A percentile compares a stretch with the other conserved stretches of the same genome.
These are phyloP conservation scores for Mucor mucedo DNA, from an alignment of 371 early-diverging fungal genomes.

Conservation along the genomic window DNA sequence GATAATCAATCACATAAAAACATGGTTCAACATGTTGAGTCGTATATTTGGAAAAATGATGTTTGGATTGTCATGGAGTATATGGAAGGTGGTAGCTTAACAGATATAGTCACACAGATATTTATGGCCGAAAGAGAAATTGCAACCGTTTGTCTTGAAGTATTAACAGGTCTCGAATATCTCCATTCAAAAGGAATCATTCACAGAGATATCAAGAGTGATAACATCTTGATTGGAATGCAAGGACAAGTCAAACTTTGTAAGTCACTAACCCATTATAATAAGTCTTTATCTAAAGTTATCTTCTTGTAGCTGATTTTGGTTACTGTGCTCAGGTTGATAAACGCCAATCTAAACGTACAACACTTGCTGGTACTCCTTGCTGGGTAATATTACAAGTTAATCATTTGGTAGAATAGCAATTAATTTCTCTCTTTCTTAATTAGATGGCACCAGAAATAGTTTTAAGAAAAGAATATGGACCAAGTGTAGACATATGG, in stretches of 20 bases:
- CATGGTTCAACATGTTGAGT: constrained; percentile 85
- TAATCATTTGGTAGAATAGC: not conserved
- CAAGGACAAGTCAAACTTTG: constrained; percentile 85
- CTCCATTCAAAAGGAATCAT: constrained; percentile 87
- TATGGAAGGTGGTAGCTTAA: constrained; percentile 89
- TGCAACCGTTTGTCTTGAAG: constrained; percentile 80
- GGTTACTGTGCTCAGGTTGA: constrained; percentile 87
- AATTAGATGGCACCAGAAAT: constrained; percentile 85
- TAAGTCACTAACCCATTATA: constrained; percentile 23
- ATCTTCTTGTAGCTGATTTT: constrained; percentile 69
- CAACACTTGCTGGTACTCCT: constrained; percentile 85
- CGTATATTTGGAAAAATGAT: constrained; percentile 75
- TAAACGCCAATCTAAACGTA: constrained; percentile 68
- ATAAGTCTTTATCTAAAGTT: not conserved
- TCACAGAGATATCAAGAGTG: constrained; percentile 94
- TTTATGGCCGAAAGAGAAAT: constrained; percentile 88
- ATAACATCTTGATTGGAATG: constrained; percentile 83
- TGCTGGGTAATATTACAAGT: constrained; percentile 62
- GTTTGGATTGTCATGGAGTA: constrained; percentile 91
- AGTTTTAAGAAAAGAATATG: constrained; percentile 85
- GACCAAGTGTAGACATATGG: constrained; percentile 88
- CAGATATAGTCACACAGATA: constrained; percentile 80
- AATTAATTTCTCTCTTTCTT: not conserved
- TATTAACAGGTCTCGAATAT: constrained; percentile 52
- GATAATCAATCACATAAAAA: constrained; percentile 78